Evolutionary conservation across 176 grass and related monocot genomes (phyloP).

Genomic region (Carex littledalei): DNA sequence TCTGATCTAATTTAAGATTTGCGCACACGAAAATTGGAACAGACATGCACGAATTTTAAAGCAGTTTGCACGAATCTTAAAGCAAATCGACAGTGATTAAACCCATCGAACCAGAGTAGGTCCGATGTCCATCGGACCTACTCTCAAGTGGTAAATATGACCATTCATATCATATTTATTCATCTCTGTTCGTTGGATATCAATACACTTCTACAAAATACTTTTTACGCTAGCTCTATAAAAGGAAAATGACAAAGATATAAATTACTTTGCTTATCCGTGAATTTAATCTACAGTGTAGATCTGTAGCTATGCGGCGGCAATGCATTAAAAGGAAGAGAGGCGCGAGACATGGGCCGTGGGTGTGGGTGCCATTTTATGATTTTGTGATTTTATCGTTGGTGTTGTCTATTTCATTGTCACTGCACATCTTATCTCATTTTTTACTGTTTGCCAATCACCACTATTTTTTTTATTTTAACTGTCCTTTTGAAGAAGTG

Average conservation of each 20-base stretch:
- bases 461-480: background rate
- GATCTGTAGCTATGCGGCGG: background rate
- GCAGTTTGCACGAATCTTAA: no score
- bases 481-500: background rate
- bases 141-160: background rate
- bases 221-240: no score
- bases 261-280: background rate
- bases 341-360: background rate
- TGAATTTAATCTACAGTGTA: background rate
- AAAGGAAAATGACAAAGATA: background rate
- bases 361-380: background rate
- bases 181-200: background rate
- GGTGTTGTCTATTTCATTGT: constrained; percentile 5
- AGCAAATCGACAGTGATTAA: no score
- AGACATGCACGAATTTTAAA: no score
- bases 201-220: background rate
- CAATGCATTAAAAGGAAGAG: constrained; percentile 14
- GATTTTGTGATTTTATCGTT: background rate
- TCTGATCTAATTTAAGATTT: no score
- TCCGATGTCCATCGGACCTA: no score
- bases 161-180: background rate
- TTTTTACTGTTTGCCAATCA: background rate
- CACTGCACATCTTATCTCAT: background rate
- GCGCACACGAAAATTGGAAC: no score
- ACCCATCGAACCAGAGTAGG: no score